These are phyloP conservation scores for Arabidopsis hybrid DNA, from an alignment of 441 rosid genomes.

Conservation along the genomic window DNA sequence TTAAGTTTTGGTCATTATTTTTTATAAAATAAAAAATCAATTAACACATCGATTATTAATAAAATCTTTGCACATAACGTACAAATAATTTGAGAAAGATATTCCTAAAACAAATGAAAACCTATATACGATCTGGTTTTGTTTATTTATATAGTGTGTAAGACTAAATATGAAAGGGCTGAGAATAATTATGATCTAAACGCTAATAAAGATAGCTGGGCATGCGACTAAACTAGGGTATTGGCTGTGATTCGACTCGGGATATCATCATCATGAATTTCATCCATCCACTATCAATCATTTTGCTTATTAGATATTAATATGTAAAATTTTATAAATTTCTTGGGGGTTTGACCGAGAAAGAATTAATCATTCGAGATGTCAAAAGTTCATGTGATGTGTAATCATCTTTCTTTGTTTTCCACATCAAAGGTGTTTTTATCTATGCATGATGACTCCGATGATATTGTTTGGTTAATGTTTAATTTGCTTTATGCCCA, in stretches of 20 bases:
- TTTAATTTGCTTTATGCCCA: constrained; percentile 23
- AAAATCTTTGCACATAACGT: too few relatives aligned
- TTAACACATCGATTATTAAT: too few relatives aligned
- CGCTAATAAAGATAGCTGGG: constrained; percentile 14
- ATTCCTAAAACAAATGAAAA: too few relatives aligned
- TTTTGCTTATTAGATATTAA: not conserved
- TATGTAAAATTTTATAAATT: not conserved
- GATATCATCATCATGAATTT: constrained; percentile 14
- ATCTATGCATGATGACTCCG: constrained; percentile 17
- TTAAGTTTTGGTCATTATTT: too few relatives aligned
- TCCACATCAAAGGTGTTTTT: constrained; percentile 9
- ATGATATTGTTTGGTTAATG: constrained; percentile 28
- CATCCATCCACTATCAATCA: not conserved
- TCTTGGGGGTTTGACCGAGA: constrained; percentile 7
- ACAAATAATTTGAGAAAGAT: too few relatives aligned
- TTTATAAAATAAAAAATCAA: too few relatives aligned
- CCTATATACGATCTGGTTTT: too few relatives aligned
- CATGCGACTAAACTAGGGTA: not conserved
- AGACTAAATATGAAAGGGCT: not conserved
- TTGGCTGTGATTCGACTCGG: not conserved
- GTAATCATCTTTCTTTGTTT: constrained; percentile 35
- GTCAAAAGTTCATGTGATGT: constrained; percentile 33
- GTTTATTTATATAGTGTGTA: not conserved
- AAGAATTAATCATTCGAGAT: constrained; percentile 25
- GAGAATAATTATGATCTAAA: constrained; percentile 5